These are phyloP conservation scores for Gomphus bonarii DNA, from an alignment of 1,284 basidiomycete genomes.

Conservation along the genomic window DNA sequence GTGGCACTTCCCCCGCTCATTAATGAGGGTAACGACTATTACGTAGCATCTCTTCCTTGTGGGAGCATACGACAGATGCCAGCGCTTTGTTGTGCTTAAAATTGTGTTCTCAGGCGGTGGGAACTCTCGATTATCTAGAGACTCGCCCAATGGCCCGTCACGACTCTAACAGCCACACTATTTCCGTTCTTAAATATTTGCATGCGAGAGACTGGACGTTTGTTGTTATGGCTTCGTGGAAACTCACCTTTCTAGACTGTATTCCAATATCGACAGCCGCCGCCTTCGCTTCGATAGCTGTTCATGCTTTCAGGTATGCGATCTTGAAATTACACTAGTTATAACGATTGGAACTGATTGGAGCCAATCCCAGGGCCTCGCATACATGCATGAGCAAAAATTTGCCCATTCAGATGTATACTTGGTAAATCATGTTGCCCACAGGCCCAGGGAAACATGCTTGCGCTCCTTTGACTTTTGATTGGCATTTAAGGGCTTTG, in stretches of 20 bases:
- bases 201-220: neutral
- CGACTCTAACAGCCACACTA: neutral
- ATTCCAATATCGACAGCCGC: neutral
- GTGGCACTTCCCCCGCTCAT: neutral
- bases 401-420: constrained; percentile 1
- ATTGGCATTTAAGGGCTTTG: constrained; percentile 2
- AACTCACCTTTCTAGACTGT: neutral
- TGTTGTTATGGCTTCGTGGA: constrained; percentile 1
- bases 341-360: neutral
- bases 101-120: neutral
- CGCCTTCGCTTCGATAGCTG: neutral
- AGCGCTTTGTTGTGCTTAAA: constrained; percentile 3
- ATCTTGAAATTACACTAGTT: neutral
- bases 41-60: constrained; percentile 3
- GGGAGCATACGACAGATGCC: neutral
- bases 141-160: neutral
- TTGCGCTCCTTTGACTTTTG: neutral
- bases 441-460: neutral
- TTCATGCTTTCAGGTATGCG: constrained; percentile 1
- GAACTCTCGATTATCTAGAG: neutral
- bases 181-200: neutral
- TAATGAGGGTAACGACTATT: neutral
- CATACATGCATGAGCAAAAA: neutral
- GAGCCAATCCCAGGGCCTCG: neutral
- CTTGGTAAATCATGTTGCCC: neutral